Evolutionary conservation across 2,329 filamentous ascomycete species (phyloP), one percentile per base, ranked within the genome.

Genomic region (Escovopsis weberi): DNA sequence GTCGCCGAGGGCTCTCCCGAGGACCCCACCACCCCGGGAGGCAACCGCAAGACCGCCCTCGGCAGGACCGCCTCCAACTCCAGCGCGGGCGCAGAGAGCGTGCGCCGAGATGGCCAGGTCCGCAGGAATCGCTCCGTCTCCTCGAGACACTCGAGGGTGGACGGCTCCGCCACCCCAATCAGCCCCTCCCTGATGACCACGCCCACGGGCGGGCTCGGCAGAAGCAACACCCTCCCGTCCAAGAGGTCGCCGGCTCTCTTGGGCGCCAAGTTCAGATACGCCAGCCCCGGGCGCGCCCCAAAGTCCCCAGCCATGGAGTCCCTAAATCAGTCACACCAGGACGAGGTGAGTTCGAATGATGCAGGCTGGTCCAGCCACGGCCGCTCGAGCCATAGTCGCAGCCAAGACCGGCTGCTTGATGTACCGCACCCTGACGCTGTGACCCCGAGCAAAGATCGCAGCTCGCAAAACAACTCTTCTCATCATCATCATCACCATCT

Each of bases 201-300:
- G 2, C 71, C 80, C 1, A 72, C 72, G 1, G 71, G 77, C 38
- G 67, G 70, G 12, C 57, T 79, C 15, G 67, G 63, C 35, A 69
- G 75, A 45, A 95, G 89, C 63, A 96, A 96, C 57, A 98, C 91
- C 3, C 71, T 96, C 12, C 91, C 91, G 1, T 91, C 89, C 0
- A 94, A 94, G 57, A 82, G 83, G 58, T 91, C 86, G 0, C 85
- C 86, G 7, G 78, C 76, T 8, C 61, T 88, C 37, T 68, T 75
- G 35, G 72, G 78, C 2, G 73, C 74, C 6, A 74, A 82, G n/a
- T 83, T 87, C 52, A 60, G 62, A 50, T 45, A 50, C 8, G 61
- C 61, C 7, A 53, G 46, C 26, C 47, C 56, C 10, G 53, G 54
- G 4, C 45, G 39, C 12, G 39, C 42, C 18, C 45, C 42, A 12